phyloP scores from a whole-genome alignment of 331 rosid genomes.

The Pyrus hybrid region DNA sequence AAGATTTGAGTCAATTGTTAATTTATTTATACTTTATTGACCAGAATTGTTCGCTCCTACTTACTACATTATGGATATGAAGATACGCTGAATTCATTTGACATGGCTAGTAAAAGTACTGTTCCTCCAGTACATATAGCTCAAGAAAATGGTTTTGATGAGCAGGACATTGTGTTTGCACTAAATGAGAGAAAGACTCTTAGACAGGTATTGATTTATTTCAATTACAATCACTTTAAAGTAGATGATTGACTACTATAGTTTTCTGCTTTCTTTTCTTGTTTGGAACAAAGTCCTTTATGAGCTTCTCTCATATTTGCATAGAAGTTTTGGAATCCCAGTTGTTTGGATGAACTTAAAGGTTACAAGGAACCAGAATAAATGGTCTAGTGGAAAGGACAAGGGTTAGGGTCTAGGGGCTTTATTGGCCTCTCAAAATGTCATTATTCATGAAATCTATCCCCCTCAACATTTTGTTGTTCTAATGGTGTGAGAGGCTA shows the following conservation, averaged over 20 bases:
- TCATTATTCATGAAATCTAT: too few relatives aligned
- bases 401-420: too few relatives aligned
- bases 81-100: conserved; percentile 83
- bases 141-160: conserved; percentile 79
- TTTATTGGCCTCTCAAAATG: too few relatives aligned
- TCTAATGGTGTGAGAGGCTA: too few relatives aligned
- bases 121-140: conserved; percentile 75
- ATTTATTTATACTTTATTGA: conserved; percentile 3
- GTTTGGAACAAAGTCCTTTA: not conserved
- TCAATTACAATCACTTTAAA: not conserved
- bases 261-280: not conserved
- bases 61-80: conserved; percentile 90
- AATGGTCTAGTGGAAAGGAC: not conserved
- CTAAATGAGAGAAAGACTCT: conserved; percentile 72
- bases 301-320: not conserved
- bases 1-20: not conserved
- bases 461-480: too few relatives aligned
- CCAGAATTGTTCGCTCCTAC: conserved; percentile 95
- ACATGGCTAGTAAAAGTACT: conserved; percentile 72
- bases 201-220: conserved; percentile 56
- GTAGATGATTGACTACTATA: not conserved
- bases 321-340: not conserved
- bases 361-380: not conserved
- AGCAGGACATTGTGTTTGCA: conserved; percentile 63
- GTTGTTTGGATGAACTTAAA: not conserved